Evolutionary conservation across 257 asterid genomes (phyloP).

Genomic region (Solanum ahanhuiri): DNA sequence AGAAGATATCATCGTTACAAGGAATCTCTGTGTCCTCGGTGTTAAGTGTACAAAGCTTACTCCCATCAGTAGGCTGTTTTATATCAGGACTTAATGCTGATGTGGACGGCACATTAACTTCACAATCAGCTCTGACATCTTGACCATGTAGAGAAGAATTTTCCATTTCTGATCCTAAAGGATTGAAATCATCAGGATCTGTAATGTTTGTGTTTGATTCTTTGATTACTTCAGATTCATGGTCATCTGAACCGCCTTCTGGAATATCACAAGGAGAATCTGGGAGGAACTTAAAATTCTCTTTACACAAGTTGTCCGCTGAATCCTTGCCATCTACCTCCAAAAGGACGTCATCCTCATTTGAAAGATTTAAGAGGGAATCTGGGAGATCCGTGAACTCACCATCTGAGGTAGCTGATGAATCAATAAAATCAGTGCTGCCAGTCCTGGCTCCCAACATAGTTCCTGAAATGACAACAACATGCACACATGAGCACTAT

Average conservation of each 20-base stretch:
- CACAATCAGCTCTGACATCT: slow-evolving; percentile 23
- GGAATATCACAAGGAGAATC: slow-evolving; percentile 28
- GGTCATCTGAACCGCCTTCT: slow-evolving; percentile 20
- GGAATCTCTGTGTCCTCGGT: slow-evolving; percentile 92
- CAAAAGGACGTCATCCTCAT: slow-evolving; percentile 57
- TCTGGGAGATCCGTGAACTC: slow-evolving; percentile 68
- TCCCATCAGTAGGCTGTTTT: slow-evolving; percentile 35
- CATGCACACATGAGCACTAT: slow-evolving; percentile 21
- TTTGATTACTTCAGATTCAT: slow-evolving; percentile 17
- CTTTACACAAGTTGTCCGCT: slow-evolving; percentile 21
- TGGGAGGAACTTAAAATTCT: slow-evolving; percentile 15
- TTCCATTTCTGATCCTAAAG: slow-evolving; percentile 20
- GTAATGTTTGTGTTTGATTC: slow-evolving; percentile 21
- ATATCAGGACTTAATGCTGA: slow-evolving; percentile 27
- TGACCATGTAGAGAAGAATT: slow-evolving; percentile 12
- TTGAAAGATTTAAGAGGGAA: slow-evolving; percentile 78
- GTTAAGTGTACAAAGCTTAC: slow-evolving; percentile 53
- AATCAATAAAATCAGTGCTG: slow-evolving; percentile 4
- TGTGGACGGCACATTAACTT: slow-evolving; percentile 27
- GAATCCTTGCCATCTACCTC: slow-evolving; percentile 44
- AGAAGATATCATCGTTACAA: slow-evolving; percentile 96
- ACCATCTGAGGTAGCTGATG: slow-evolving; percentile 21
- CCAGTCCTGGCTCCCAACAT: slow-evolving; percentile 7
- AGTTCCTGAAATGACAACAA: slow-evolving; percentile 15
- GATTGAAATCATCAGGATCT: slow-evolving; percentile 19